Percentiles rank a stretch among this genome's conserved stretches.
phyloP scores from a whole-genome alignment of 495 filamentous ascomycete genomes.

The Ascodesmis nigricans region DNA sequence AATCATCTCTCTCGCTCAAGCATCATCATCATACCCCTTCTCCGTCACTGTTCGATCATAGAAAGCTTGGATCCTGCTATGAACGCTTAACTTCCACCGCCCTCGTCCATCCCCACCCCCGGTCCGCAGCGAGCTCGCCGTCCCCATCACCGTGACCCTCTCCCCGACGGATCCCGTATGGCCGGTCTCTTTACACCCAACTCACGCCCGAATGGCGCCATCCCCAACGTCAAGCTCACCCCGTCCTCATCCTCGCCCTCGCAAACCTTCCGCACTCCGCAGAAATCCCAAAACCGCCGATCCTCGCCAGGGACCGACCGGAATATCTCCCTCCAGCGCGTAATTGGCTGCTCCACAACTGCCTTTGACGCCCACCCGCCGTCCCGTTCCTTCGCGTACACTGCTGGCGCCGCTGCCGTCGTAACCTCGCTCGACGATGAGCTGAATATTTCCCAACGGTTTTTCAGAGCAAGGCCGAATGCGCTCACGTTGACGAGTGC shows the following conservation, averaged over 20 bases:
- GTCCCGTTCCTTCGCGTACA: conserved; percentile 56
- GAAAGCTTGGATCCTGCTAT: too few species aligned
- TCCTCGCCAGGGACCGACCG: conserved; percentile 19
- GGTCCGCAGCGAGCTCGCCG: too few species aligned
- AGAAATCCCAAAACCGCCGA: too few species aligned
- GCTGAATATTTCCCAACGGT: conserved; percentile 51
- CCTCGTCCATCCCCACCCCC: too few species aligned
- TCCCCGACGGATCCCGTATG: too few species aligned
- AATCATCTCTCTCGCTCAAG: too few species aligned
- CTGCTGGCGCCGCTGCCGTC: conserved; percentile 81
- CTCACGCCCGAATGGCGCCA: conserved; percentile 14
- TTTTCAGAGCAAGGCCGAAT: conserved; percentile 71
- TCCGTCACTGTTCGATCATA: too few species aligned
- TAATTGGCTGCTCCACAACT: conserved; percentile 64
- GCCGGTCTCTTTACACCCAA: conserved; percentile 19
- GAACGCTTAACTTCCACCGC: too few species aligned
- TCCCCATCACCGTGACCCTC: too few species aligned
- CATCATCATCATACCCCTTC: too few species aligned
- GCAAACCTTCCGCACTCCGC: too few species aligned
- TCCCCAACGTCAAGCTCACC: conserved; percentile 41
- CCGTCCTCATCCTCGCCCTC: conserved; percentile 24
- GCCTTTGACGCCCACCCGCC: conserved; percentile 64
- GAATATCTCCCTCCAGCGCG: conserved; percentile 49
- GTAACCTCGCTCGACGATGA: conserved; percentile 61
- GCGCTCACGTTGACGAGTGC: conserved; percentile 33